Conservation (phyloP, 108 stramenopile species). For the Skeletonema menzelii region DNA sequence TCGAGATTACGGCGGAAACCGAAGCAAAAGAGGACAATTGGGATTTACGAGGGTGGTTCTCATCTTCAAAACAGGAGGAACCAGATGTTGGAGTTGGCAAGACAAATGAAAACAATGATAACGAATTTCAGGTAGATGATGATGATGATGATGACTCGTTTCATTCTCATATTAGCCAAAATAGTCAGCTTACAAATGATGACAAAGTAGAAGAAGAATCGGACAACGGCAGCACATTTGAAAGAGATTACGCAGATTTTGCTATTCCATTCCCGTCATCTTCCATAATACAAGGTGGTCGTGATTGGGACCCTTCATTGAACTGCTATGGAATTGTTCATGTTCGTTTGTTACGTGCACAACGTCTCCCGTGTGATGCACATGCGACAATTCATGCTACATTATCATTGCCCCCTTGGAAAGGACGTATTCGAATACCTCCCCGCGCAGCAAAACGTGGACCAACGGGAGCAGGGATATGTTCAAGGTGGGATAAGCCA, state of each 20-base stretch:
- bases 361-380: constrained; percentile 68
- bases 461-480: constrained; percentile 61
- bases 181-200: constrained; percentile 36
- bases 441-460: constrained; percentile 23
- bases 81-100: not conserved
- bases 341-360: constrained; percentile 70
- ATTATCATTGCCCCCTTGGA: constrained; percentile 75
- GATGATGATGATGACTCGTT: constrained; percentile 22
- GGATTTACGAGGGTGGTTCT: not conserved
- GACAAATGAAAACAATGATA: not conserved
- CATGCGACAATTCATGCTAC: constrained; percentile 58
- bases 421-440: constrained; percentile 69
- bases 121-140: not conserved
- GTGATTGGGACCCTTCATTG: constrained; percentile 44
- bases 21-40: not conserved
- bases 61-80: not conserved
- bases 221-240: not conserved
- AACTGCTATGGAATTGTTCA: constrained; percentile 81
- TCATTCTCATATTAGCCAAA: constrained; percentile 34
- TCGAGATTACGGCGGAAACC: not conserved
- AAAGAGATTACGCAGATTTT: constrained; percentile 17
- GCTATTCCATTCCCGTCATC: constrained; percentile 24
- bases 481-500: constrained; percentile 61
- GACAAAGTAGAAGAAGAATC: constrained; percentile 1
- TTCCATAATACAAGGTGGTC: not conserved